Evolutionary conservation across 2,329 filamentous ascomycete species (phyloP).

Genomic region (Fusarium sarcochroum): DNA sequence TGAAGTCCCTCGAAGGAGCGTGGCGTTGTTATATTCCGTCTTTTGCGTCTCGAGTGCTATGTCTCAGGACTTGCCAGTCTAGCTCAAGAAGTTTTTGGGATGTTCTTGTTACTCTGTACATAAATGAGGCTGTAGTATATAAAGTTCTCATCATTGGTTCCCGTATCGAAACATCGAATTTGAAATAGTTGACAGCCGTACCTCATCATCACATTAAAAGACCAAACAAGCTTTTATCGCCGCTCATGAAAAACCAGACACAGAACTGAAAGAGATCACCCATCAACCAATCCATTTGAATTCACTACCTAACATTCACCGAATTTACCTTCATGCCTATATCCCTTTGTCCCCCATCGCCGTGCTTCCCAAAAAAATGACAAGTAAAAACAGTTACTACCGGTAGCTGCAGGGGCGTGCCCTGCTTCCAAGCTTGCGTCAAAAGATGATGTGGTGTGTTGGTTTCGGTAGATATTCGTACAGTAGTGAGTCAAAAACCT

Average conservation of each 20-base stretch:
- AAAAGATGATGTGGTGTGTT: slow-evolving; percentile 39
- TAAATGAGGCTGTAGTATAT: slow-evolving; percentile 32
- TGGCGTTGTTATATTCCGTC: slow-evolving; percentile 35
- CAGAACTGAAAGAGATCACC: slow-evolving; percentile 7
- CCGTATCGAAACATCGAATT: neutral
- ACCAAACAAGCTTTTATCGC: neutral
- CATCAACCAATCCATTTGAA: slow-evolving; percentile 44
- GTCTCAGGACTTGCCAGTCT: slow-evolving; percentile 10
- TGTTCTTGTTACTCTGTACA: slow-evolving; percentile 22
- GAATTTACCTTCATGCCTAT: slow-evolving; percentile 47
- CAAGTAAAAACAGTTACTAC: slow-evolving; percentile 41
- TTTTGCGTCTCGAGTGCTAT: slow-evolving; percentile 25
- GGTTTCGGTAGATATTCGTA: slow-evolving; percentile 37
- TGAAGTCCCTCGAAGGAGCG: slow-evolving; percentile 35
- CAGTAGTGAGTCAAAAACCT: slow-evolving; percentile 29
- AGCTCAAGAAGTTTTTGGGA: neutral
- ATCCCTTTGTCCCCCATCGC: slow-evolving; percentile 45
- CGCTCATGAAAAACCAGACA: neutral
- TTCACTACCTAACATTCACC: slow-evolving; percentile 46
- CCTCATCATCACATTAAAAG: slow-evolving; percentile 1
- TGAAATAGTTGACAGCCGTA: neutral
- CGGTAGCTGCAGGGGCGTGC: slow-evolving; percentile 36
- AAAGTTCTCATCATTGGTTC: slow-evolving; percentile 12
- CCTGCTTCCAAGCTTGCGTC: slow-evolving; percentile 31
- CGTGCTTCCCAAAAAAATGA: slow-evolving; percentile 46